Evolutionary conservation across 169 alveolate genomes (phyloP), one percentile per base, ranked within the genome.

Genomic region (Eimeria necatrix): DNA sequence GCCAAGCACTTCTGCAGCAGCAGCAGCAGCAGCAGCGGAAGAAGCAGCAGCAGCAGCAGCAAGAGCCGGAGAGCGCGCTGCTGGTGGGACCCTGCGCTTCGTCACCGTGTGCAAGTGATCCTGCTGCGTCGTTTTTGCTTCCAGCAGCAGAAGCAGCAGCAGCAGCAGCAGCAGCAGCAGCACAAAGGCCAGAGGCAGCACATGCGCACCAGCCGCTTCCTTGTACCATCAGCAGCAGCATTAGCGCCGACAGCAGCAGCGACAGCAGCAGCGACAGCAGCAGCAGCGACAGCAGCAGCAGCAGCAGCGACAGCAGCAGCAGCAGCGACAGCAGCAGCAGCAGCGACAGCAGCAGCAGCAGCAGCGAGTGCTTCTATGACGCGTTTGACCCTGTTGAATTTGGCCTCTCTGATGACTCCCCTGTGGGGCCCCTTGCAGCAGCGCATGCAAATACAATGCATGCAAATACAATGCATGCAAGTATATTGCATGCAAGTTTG

Each of bases 311-410:
- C 85, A 16, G 61, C 85, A 7, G 60, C 85, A 26, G 53, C 61
- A 74, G 60, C 85, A 10, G 32, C 85, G 1, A 3, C 78, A 68
- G 48, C 78, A 68, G 85, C 59, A 46, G 85, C 85, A 16, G 22
- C 59, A 10, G 26, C 85, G 5, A 60, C 85, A 74, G 85, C 85
- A 74, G 85, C 85, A 32, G 60, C 85, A 74, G 85, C 85, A 74
- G 85, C 85, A 74, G 60, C 18, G 85, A 74, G 85, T 74, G 85
- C 85, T 74, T 74, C 85, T 74, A 26, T 48, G 85, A 74, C 60
- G 85, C 85, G 26, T 74, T 74, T 48, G 85, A 74, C 46, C 85
- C 85, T 0, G 9, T 46, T 6, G 85, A 74, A 51, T 74, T 22
- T 46, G 85, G 60, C 14, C 6, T 41, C 6, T 3, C 24, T 10